Base-by-base conservation (phyloP, 192 early-diverging fungal species). In the Coemansia sp. region DNA sequence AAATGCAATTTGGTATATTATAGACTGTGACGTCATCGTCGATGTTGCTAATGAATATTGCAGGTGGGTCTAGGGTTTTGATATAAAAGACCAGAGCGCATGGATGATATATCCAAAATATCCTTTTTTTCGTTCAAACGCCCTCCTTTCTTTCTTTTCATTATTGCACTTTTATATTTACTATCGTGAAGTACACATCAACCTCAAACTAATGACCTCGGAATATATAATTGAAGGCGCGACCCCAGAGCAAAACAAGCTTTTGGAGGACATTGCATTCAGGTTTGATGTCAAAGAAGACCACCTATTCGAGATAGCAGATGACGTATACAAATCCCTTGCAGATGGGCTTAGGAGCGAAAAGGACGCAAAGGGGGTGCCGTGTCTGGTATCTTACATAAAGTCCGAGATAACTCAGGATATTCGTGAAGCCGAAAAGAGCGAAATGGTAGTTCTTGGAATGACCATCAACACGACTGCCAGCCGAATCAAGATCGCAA, bases 381-480 rank as follows among this genome's bases (percentile, higher is more conserved):
- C 77, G 7, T 63, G 61, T 51, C 51, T 63, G 15, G 66, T 79
- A 0, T 74, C 71, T 16, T 70, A 67, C 13, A 59, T 79, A 6
- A 64, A 64, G 35, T 42, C 60, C 0, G 71, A 30, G 7, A 70
- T 71, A 13, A 46, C 63, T 9, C 40, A 64, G 2, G 64, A 75
- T 29, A 72, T 75, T 16, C 59, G 63, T 7, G 56, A 58, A 2
- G 66, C 73, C 3, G 57, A 51, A 20, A 64, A 56, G 26, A 3
- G 25, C 1, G 58, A 57, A 28, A 10, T 7, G 2, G 4, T 60
- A 13, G 67, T 64, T 0, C 52, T 76, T 12, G 79, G 70, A 0
- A 59, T 73, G 45, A 70, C 74, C 7, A 74, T 82, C 37, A 73
- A 70, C 61, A 75, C 74, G 15, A 37, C 67, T 7, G 26, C 70